Conservation (phyloP, 371 early-diverging fungal species). For the Smittium culicis region DNA sequence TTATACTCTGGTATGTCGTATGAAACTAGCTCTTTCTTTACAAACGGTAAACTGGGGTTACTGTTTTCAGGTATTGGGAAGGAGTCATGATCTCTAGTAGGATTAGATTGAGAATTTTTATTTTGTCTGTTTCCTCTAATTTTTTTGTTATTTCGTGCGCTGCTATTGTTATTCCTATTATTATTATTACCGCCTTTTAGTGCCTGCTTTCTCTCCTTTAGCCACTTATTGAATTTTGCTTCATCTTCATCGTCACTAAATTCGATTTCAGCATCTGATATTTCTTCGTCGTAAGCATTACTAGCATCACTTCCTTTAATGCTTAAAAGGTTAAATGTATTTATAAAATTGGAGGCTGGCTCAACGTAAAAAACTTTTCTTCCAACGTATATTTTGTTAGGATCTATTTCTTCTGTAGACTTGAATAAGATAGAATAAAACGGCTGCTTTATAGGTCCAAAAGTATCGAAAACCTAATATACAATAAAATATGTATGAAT, state of each 20-base stretch:
- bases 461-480: conserved; percentile 67
- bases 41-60: background rate
- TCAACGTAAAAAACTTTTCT: conserved; percentile 47
- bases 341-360: conserved; percentile 46
- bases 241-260: conserved; percentile 56
- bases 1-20: background rate
- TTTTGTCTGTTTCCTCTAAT: background rate
- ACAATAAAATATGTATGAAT: background rate
- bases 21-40: background rate
- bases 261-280: conserved; percentile 49
- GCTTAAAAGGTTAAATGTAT: conserved; percentile 43
- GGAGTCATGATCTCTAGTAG: background rate
- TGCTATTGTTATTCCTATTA: background rate
- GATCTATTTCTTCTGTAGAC: conserved; percentile 41
- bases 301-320: conserved; percentile 83
- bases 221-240: conserved; percentile 20
- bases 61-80: background rate
- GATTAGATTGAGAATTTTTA: background rate
- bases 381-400: conserved; percentile 32
- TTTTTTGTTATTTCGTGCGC: background rate
- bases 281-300: conserved; percentile 84
- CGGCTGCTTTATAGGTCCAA: conserved; percentile 79
- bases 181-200: too few species aligned
- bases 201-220: conserved; percentile 15
- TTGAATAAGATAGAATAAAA: conserved; percentile 69